These are phyloP conservation scores for Xylaria sp. DNA, from an alignment of 2,329 filamentous ascomycete species.

Conservation along the genomic window DNA sequence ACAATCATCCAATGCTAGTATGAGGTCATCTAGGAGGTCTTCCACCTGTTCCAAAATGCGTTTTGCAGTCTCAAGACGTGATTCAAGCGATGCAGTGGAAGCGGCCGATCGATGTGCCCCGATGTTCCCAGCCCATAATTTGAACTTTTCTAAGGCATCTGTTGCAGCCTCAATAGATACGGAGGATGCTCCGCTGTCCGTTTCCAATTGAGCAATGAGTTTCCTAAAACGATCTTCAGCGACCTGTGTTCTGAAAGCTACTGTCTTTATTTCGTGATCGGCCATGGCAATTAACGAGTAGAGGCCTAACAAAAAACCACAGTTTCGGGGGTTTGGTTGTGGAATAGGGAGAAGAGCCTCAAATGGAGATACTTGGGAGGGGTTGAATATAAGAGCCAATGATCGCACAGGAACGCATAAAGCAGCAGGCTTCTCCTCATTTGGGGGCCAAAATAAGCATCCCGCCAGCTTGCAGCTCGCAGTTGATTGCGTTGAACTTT, in stretches of 20 bases:
- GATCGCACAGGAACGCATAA: no score
- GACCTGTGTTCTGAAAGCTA: background rate
- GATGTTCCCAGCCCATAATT: conserved; percentile 4
- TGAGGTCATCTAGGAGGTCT: background rate
- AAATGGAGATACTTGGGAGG: background rate
- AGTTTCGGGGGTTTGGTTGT: background rate
- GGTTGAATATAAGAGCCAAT: background rate
- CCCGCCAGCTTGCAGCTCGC: background rate
- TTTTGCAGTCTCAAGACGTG: background rate
- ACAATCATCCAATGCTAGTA: background rate
- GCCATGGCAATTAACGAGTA: background rate
- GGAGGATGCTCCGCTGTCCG: background rate
- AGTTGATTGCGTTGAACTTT: no score
- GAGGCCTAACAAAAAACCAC: background rate
- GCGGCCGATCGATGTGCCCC: background rate
- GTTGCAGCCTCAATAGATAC: background rate
- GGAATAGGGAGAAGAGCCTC: background rate
- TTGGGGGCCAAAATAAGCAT: background rate
- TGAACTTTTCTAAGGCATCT: background rate
- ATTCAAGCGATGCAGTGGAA: background rate
- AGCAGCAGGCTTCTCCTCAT: background rate
- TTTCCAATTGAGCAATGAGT: background rate
- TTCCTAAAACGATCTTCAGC: background rate
- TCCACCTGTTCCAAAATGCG: background rate
- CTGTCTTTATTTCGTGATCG: background rate